phyloP scores from a whole-genome alignment of 2,329 filamentous ascomycete species.

The Podosphaera aphanis region DNA sequence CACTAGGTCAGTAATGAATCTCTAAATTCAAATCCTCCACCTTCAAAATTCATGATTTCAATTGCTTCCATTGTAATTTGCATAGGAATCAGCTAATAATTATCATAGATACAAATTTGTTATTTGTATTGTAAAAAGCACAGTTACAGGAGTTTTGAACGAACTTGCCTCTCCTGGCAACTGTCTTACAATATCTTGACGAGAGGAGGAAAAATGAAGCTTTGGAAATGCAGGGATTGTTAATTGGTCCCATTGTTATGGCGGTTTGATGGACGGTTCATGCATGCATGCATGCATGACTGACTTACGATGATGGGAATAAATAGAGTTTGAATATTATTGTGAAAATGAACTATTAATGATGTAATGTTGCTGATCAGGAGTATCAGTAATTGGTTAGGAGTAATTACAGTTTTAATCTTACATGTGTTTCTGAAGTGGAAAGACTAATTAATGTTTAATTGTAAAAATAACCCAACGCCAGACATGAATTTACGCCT shows the following conservation, averaged over 20 bases:
- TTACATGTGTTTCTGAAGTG: too few species aligned
- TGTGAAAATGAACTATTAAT: too few species aligned
- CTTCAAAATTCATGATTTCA: too few species aligned
- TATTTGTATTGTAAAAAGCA: background rate
- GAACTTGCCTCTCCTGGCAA: background rate
- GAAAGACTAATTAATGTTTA: background rate
- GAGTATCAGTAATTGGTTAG: too few species aligned
- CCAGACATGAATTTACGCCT: background rate
- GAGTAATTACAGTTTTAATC: background rate
- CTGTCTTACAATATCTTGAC: background rate
- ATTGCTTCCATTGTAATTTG: too few species aligned
- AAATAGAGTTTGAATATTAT: too few species aligned
- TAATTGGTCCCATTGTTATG: too few species aligned
- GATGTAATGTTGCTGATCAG: background rate
- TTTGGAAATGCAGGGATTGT: too few species aligned
- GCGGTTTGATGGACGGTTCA: too few species aligned
- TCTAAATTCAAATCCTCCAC: too few species aligned
- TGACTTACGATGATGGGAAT: too few species aligned
- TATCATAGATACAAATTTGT: background rate
- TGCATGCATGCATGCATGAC: too few species aligned
- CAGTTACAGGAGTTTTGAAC: background rate
- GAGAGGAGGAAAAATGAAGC: background rate
- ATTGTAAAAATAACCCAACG: background rate
- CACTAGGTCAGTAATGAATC: conserved; percentile 40
- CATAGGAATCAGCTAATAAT: background rate